Evolutionary conservation across 225 moss, liverwort and hornwort species (phyloP).

Genomic region (Polytrichum commune): DNA sequence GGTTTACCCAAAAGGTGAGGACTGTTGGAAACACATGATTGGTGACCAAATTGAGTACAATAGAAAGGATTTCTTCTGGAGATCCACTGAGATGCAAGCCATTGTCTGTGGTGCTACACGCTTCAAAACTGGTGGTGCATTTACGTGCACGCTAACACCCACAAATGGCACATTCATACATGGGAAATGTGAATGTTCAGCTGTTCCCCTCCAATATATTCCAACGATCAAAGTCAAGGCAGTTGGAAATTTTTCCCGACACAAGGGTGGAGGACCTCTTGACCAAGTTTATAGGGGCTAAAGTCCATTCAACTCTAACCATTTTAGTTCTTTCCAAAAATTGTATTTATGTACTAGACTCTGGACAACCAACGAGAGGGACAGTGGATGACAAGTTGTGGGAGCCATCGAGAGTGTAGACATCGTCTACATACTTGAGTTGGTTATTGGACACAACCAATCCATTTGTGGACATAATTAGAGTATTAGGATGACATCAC

Average conservation of each 20-base stretch:
- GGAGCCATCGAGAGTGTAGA: no score
- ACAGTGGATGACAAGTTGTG: no score
- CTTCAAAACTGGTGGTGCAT: background rate
- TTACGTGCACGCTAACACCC: background rate
- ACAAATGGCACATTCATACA: background rate
- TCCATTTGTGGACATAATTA: no score
- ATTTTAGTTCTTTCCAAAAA: no score
- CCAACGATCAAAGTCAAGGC: background rate
- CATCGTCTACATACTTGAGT: no score
- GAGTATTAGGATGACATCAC: no score
- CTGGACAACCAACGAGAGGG: no score
- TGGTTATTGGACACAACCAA: no score
- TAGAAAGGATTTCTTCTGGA: background rate
- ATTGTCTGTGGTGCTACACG: background rate
- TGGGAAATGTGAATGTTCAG: background rate
- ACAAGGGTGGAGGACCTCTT: background rate
- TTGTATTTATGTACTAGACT: no score
- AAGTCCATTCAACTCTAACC: no score
- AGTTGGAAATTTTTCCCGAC: background rate
- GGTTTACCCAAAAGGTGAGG: background rate
- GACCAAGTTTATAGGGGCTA: no score
- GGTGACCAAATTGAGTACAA: background rate
- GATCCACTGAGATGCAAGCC: slow-evolving; percentile 3
- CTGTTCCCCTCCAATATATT: background rate
- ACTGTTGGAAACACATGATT: slow-evolving; percentile 2